Conservation (phyloP, 768 basidiomycete species). For the Mycena filopes region DNA sequence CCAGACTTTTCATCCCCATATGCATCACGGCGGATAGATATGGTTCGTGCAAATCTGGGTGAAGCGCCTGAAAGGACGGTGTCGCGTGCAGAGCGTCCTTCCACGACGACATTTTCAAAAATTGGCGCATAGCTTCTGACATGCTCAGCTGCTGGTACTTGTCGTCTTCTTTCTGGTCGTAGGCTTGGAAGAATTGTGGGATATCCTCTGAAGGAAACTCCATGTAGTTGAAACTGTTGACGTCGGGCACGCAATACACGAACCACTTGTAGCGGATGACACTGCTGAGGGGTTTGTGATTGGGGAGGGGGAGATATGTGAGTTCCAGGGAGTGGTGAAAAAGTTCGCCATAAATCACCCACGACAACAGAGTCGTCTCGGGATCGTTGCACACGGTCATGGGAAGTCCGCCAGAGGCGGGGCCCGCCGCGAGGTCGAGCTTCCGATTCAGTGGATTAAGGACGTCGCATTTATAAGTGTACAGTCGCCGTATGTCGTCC, state of each 20-base stretch:
- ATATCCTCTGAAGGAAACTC: not conserved
- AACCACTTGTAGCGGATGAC: conserved; percentile 30
- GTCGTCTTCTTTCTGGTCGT: conserved; percentile 12
- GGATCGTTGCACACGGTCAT: conserved; percentile 25
- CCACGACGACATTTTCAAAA: conserved; percentile 8
- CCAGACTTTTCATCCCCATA: conserved; percentile 22
- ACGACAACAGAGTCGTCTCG: conserved; percentile 27
- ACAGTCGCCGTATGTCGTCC: conserved; percentile 30
- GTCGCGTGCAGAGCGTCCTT: not conserved
- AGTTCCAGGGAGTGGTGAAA: conserved; percentile 31
- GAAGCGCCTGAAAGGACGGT: not conserved
- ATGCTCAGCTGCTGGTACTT: conserved; percentile 27
- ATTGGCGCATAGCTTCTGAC: not conserved
- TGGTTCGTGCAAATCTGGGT: not conserved
- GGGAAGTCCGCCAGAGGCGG: not conserved
- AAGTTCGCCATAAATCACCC: conserved; percentile 31
- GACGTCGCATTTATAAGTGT: conserved; percentile 23
- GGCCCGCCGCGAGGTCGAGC: conserved; percentile 20
- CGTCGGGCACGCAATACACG: conserved; percentile 32
- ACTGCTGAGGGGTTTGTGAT: conserved; percentile 24
- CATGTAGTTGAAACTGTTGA: conserved; percentile 27
- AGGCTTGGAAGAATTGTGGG: conserved; percentile 21
- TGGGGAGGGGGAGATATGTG: conserved; percentile 12
- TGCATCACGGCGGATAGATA: conserved; percentile 20
- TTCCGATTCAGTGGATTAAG: conserved; percentile 23